Percentiles rank a stretch among this genome's conserved stretches.
Evolutionary conservation across 345 rosid genomes (phyloP).

Genomic region (Gossypium anomalum): DNA sequence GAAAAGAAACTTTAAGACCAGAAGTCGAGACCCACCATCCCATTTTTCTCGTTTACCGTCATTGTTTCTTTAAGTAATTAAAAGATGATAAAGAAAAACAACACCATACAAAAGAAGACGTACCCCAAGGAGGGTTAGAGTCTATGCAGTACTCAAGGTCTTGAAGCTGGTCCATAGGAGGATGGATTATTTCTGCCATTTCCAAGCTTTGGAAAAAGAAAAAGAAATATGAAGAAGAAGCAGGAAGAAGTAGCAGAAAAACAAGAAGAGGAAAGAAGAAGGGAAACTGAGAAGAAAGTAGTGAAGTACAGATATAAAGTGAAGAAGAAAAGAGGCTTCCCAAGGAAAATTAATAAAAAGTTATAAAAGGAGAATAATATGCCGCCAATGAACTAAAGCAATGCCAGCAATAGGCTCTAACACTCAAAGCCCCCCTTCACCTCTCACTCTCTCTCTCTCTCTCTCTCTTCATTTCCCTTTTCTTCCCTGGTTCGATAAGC

Average conservation of each 20-base stretch:
- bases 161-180: constrained; percentile 91
- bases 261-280: constrained; percentile 13
- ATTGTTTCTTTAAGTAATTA: not conserved
- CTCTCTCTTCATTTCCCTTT: constrained; percentile 20
- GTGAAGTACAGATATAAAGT: constrained; percentile 48
- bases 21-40: not conserved
- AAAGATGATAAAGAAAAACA: not conserved
- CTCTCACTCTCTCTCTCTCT: not conserved
- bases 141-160: constrained; percentile 99
- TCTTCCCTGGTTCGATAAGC: not conserved
- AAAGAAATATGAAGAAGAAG: constrained; percentile 6
- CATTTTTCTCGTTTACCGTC: not conserved
- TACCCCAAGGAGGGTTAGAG: constrained; percentile 98
- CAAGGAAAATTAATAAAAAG: constrained; percentile 12
- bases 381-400: constrained; percentile 29
- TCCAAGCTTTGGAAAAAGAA: constrained; percentile 9
- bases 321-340: constrained; percentile 23
- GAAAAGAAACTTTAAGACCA: not conserved
- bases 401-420: constrained; percentile 17
- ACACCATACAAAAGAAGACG: not conserved
- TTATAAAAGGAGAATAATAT: constrained; percentile 20
- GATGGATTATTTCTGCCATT: constrained; percentile 67
- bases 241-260: constrained; percentile 1
- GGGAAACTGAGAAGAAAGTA: constrained; percentile 6
- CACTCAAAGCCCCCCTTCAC: not conserved